Base-by-base conservation (phyloP, 768 basidiomycete genomes). In the Macrocybe gigantea region DNA sequence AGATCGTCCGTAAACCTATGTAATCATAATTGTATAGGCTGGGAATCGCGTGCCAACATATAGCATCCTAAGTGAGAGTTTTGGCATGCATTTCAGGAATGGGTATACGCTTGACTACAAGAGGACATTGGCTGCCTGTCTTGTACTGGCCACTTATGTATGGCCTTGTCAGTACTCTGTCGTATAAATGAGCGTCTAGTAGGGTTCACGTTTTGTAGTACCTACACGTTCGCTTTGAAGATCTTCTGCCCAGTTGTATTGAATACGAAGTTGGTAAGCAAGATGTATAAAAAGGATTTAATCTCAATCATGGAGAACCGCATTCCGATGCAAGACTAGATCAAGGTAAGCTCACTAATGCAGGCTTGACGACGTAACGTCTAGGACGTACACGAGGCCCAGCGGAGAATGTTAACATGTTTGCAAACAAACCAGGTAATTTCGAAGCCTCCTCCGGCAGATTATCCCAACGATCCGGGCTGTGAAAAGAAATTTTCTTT, bases 231-330 rank as follows among this genome's bases (percentile, higher is more conserved):
- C 15, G 74, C 72, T 55, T 77, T 78, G 48, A 69, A 61, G 10
- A 86, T 77, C 50, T 71, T 72, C 10, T 75, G 71, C n/a, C 66
- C 68, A 2, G 81, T 78, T 48, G 71, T 60, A n/a, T 60, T 51
- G 56, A 85, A 91, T 5, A 64, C 69, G 55, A 89, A 92, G 56
- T 78, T 74, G 9, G 80, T 81, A 38, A 92, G 54, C 14, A 92
- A 71, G 43, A 82, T 73, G 56, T 80, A 88, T 7, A 89, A 57
- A 59, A 92, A 83, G 0, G 78, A 74, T 66, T 92, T 92, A 54
- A 89, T 82, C 67, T 93, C 88, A 46, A 91, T 86, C 60, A 90
- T 67, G 5, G 89, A 87, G 62, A 93, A 89, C 15, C 83, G 79
- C 68, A 86, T 73, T 2, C 89, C 89, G 42, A 90, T 85, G 59